Evolutionary conservation across 805 yeast genomes (phyloP), one percentile per base, ranked within the genome.

Genomic region (Sungouiozyma ichnusensis): DNA sequence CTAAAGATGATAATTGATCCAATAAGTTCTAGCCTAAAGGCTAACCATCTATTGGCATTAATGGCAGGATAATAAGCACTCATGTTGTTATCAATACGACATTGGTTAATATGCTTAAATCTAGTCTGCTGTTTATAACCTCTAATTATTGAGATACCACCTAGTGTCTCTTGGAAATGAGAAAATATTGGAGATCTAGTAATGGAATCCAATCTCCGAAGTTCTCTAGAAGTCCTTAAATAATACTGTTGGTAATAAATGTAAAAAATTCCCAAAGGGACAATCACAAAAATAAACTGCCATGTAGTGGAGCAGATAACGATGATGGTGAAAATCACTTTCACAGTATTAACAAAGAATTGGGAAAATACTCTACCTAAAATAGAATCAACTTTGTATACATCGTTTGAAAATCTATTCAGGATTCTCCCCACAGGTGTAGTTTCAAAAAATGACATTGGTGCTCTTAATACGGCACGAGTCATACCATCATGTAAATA

Each of bases 31-130:
- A 92, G 72, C 57, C 99, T 75, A 9, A 86, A 95, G 8, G 97
- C 96, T 47, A 92, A 74, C 99, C 99, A 92, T 67, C 99, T 78
- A 62, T 94, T 92, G 11, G 96, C 88, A 59, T 85, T 82, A 44
- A 87, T 78, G 9, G 95, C 74, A 20, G 97, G 96, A 69, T 86
- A 94, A 56, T 76, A 86, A 0, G 97, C 97, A 53, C 83, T 74
- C 82, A 90, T 77, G 60, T 92, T 90, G 54, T 74, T 75, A 58
- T 92, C 97, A 53, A 88, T 74, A 57, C 84, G 76, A 34, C 74
- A 66, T 55, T 76, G 75, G 58, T 82, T 83, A 60, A 82, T 69
- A 51, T 68, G 76, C 36, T 64, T 66, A 57, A 84, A 84, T 59
- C 92, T 70, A 1, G 66, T 63, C 41, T 72, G 70, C 57, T 84